These are phyloP conservation scores for Jatropha multifida DNA, from an alignment of 441 rosid species.

Conservation along the genomic window DNA sequence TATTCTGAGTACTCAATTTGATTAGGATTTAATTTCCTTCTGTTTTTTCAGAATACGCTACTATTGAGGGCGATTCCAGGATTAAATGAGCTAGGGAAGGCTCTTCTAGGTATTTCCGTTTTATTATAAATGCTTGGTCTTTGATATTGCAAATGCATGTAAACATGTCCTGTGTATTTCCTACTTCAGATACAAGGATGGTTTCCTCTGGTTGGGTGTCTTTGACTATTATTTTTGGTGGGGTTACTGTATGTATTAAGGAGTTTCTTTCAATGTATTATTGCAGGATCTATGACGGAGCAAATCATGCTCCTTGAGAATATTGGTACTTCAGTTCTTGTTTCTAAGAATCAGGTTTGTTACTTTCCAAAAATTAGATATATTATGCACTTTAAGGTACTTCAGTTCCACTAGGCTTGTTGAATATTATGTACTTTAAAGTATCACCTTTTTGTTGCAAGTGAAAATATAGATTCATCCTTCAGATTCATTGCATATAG, in stretches of 20 bases:
- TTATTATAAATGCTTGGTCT: neutral
- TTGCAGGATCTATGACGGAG: slow-evolving; percentile 73
- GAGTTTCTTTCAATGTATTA: slow-evolving; percentile 13
- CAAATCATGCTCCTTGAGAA: slow-evolving; percentile 98
- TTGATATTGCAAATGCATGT: neutral
- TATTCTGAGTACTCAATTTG: neutral
- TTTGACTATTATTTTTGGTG: slow-evolving; percentile 3
- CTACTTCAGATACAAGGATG: neutral
- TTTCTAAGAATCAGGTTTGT: slow-evolving; percentile 73
- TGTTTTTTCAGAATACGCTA: slow-evolving; percentile 68
- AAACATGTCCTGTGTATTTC: neutral
- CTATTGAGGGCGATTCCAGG: slow-evolving; percentile 87
- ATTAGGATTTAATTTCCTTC: neutral
- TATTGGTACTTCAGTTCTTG: slow-evolving; percentile 93
- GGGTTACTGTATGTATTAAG: slow-evolving; percentile 3
- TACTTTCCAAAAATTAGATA: neutral
- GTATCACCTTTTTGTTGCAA: neutral
- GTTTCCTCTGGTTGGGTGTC: neutral
- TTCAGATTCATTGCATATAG: no score
- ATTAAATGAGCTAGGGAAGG: slow-evolving; percentile 73
- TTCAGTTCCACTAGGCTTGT: neutral
- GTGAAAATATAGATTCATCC: no score
- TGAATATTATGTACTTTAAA: neutral
- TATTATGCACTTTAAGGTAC: neutral
- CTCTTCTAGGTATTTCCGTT: slow-evolving; percentile 55